phyloP scores from a whole-genome alignment of 163 green algal species.

The Scenedesmus sp. region DNA sequence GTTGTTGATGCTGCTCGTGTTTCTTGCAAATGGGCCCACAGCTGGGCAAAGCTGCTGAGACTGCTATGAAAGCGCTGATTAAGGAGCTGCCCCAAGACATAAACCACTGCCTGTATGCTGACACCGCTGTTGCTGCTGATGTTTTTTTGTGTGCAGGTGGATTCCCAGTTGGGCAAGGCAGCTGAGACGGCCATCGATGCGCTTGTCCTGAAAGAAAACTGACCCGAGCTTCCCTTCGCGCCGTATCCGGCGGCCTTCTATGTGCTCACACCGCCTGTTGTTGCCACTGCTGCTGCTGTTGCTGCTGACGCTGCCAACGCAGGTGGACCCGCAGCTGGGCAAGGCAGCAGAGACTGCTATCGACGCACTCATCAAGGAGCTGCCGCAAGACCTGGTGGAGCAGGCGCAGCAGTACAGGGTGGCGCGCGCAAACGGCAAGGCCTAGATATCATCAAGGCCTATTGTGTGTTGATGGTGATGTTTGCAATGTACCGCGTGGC shows the following conservation, averaged over 20 bases:
- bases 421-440: background rate
- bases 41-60: background rate
- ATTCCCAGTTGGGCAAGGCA: background rate
- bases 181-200: background rate
- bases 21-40: background rate
- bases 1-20: background rate
- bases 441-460: background rate
- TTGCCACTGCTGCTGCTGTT: background rate
- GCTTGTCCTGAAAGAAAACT: background rate
- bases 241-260: no score
- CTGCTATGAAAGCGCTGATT: background rate
- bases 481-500: no score
- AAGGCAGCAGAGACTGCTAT: slow-evolving; percentile 36
- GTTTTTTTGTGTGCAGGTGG: background rate
- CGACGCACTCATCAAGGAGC: background rate
- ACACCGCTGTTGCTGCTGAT: no score
- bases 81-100: no score
- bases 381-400: slow-evolving; percentile 20
- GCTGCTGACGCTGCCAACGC: background rate
- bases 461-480: no score
- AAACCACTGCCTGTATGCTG: no score
- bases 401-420: slow-evolving; percentile 39
- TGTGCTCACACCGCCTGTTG: no score
- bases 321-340: slow-evolving; percentile 17
- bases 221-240: background rate